Evolutionary conservation across 257 asterid genomes (phyloP), one percentile per base, ranked within the genome.

Genomic region (Fraxinus pennsylvanica): DNA sequence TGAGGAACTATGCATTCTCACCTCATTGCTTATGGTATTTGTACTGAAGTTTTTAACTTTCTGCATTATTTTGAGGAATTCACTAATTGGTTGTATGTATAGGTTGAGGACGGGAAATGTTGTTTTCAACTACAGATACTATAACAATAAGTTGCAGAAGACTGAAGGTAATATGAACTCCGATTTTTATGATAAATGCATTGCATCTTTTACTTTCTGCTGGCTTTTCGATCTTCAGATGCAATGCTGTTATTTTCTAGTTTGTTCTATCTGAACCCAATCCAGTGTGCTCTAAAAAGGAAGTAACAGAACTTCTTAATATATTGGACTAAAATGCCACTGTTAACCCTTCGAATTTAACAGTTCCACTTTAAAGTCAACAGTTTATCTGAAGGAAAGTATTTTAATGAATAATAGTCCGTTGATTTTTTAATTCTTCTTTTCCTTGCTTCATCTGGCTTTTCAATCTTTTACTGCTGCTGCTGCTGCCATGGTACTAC

Each of bases 51-150:
- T 71, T 45, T 39, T 45, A 13, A 57, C 33, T 43, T 71, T 71
- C 15, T 59, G 50, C 36, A 59, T n/a, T 45, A 68, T 39, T 27
- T 72, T 35, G 10, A 30, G 72, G 73, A 71, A 73, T 79, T 82
- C 63, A 74, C 68, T 78, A 66, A 50, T 82, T 82, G 77, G 77
- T 84, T 6, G 57, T 61, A 32, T 73, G 22, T 88, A 72, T 83
- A 96, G 99, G 97, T 91, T 96, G 89, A 92, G 99, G 91, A 82
- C 89, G 68, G 98, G 99, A 75, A 96, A 96, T 87, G 98, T 96
- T 71, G 87, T 96, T 81, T 96, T 93, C 96, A 91, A 93, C 88
- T 96, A 93, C 88, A 87, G 84, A 85, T 96, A 93, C 86, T 92
- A 92, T 79, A 86, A 91, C 89, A 92, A 91, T 84, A 90, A 87